Evolutionary conservation across 352 stramenopile genomes (phyloP).

Genomic region (Pythium apleroticum): DNA sequence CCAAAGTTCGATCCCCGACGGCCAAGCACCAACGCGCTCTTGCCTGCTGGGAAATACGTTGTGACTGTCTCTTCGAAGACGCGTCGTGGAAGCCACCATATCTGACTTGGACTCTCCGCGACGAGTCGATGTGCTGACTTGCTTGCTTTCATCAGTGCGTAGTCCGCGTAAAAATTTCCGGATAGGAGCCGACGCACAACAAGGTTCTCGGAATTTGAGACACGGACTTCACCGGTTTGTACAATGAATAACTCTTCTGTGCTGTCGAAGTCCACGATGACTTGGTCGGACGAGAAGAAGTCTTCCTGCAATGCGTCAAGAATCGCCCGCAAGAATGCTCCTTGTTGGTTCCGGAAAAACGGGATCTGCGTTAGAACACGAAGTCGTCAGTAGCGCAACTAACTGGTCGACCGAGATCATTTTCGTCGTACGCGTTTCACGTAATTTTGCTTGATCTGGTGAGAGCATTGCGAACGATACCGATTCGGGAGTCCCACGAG

Average conservation of each 20-base stretch:
- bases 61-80: conserved; percentile 17
- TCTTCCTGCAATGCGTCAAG: conserved; percentile 19
- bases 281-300: conserved; percentile 25
- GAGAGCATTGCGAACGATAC: conserved; percentile 21
- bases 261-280: conserved; percentile 13
- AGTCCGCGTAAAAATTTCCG: conserved; percentile 20
- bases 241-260: conserved; percentile 25
- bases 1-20: neutral
- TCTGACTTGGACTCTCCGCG: conserved; percentile 28
- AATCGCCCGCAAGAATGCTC: conserved; percentile 24
- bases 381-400: neutral
- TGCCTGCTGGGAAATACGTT: conserved; percentile 18
- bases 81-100: conserved; percentile 27
- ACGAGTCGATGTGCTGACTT: conserved; percentile 21
- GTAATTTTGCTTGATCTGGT: conserved; percentile 25
- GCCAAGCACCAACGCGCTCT: neutral
- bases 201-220: conserved; percentile 8
- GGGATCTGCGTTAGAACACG: conserved; percentile 6
- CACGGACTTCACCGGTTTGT: conserved; percentile 18
- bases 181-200: conserved; percentile 9
- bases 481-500: conserved; percentile 15
- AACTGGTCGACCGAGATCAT: too few relatives aligned
- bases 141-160: conserved; percentile 5
- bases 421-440: conserved; percentile 21
- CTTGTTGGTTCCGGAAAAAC: conserved; percentile 23